Evolutionary conservation across 202 grass and related monocot species (phyloP), one percentile per base, ranked within the genome.

Genomic region (Bolboschoenoplectus hybrid): DNA sequence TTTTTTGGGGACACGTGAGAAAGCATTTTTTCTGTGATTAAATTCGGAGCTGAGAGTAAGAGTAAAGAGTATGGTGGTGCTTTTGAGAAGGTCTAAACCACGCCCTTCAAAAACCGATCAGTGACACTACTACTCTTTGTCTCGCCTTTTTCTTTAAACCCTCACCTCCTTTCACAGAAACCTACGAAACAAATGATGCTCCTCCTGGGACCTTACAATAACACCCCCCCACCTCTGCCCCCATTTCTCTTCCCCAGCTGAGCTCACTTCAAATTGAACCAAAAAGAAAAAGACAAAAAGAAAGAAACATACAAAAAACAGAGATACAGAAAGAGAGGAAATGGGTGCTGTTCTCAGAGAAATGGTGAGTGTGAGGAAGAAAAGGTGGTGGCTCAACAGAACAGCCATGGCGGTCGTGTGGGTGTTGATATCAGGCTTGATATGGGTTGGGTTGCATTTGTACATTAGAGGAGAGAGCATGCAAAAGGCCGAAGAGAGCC

Each of bases 401-500:
- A 72, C 62, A 11, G 83, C 84, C 16, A 83, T 77, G 32, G 81
- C 66, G 51, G 90, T 67, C 47, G 61, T 80, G 17, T 89, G 87
- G 72, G 11, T 95, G 73, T 9, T 66, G 38, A 1, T 81, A 9
- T 89, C 91, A 2, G 77, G 90, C 12, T 85, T 85, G 71, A 76
- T 86, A 73, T 89, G 90, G 50, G 86, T 87, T 13, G 82, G 32
- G 34, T 62, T 92, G 85, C 91, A 94, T 87, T 90, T 85, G 87
- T 89, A 92, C 38, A 87, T 91, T 26, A 74, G 87, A 13, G 56
- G 74, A 61, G 87, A 92, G 62, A 92, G 89, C 87, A 89, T 94
- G 91, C 87, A 86, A 40, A 89, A 89, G 63, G 96, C 96, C 1
- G 90, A 95, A 76, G 90, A 92, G 72, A 78, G 87, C 14, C 91